Conservation (phyloP, 306 rosid species). For the Crataegus laevigata region DNA sequence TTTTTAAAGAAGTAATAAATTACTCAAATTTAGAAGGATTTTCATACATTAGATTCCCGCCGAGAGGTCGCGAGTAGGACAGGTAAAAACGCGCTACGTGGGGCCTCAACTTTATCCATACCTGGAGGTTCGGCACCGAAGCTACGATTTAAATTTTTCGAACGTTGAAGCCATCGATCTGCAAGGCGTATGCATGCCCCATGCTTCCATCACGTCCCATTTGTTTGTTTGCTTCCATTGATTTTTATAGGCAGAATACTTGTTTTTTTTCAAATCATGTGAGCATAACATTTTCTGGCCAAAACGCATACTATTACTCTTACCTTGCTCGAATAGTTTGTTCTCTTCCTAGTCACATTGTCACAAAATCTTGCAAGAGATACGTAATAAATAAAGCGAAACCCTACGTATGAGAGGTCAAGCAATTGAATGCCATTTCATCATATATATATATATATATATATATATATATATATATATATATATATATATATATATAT, state of each 20-base stretch:
- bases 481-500: too few species aligned
- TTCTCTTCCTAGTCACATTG: not conserved
- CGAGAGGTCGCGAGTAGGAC: slow-evolving; percentile 31
- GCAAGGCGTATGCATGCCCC: not conserved
- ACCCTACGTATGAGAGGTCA: not conserved
- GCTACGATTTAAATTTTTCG: slow-evolving; percentile 54
- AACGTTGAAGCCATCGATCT: slow-evolving; percentile 36
- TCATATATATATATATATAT: too few species aligned
- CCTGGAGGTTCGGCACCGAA: slow-evolving; percentile 39
- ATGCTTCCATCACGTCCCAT: not conserved
- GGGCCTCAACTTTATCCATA: slow-evolving; percentile 31
- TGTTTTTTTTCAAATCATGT: not conserved
- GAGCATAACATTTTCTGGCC: not conserved
- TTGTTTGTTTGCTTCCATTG: not conserved
- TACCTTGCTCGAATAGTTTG: not conserved
- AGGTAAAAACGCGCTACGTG: slow-evolving; percentile 38
- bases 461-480: too few species aligned
- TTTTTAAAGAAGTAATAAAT: not conserved
- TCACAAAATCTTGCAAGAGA: not conserved
- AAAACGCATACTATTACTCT: not conserved
- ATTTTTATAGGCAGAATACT: not conserved
- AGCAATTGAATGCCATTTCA: too few species aligned
- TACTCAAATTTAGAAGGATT: not conserved
- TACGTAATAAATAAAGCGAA: not conserved
- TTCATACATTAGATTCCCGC: not conserved